Evolutionary conservation across 2,329 filamentous ascomycete species (phyloP).

Genomic region (Phialophora tarda): DNA sequence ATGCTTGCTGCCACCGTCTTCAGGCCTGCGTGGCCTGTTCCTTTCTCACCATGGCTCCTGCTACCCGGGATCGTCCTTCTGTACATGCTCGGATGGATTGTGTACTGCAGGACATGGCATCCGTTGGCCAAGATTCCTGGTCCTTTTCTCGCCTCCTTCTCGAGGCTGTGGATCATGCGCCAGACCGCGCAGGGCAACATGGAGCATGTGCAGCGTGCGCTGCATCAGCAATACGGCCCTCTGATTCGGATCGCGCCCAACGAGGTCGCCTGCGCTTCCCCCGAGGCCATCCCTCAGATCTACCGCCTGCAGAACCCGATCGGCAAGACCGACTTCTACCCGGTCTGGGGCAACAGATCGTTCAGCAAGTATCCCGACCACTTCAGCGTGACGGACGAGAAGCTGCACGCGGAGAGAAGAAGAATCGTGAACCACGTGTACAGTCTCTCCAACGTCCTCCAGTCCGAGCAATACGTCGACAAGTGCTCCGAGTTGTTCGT

Average conservation of each 20-base stretch:
- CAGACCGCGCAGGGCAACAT: slow-evolving; percentile 38
- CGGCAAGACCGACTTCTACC: slow-evolving; percentile 43
- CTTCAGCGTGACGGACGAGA: slow-evolving; percentile 40
- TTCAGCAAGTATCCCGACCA: slow-evolving; percentile 40
- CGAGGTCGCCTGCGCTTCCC: slow-evolving; percentile 42
- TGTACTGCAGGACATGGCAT: slow-evolving; percentile 41
- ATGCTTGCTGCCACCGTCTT: too few relatives aligned
- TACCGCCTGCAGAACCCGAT: slow-evolving; percentile 36
- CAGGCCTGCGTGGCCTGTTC: too few relatives aligned
- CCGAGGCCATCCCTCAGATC: slow-evolving; percentile 40
- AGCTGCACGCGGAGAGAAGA: slow-evolving; percentile 40
- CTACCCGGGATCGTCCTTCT: too few relatives aligned
- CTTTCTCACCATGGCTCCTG: too few relatives aligned
- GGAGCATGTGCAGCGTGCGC: slow-evolving; percentile 37
- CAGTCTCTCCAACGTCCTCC: slow-evolving; percentile 44
- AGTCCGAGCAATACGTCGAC: slow-evolving; percentile 42
- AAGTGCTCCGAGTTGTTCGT: slow-evolving; percentile 39
- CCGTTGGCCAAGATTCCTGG: slow-evolving; percentile 43
- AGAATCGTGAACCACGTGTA: slow-evolving; percentile 41
- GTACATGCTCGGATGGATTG: slow-evolving; percentile 35
- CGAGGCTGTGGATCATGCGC: slow-evolving; percentile 40
- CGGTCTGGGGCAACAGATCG: slow-evolving; percentile 34
- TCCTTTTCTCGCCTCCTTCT: slow-evolving; percentile 42
- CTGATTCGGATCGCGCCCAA: slow-evolving; percentile 50
- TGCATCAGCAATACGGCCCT: slow-evolving; percentile 32